Percentiles rank a stretch among this genome's conserved stretches.
Evolutionary conservation across 208 protist species (phyloP).

Genomic region (Borovskyia barvae): DNA sequence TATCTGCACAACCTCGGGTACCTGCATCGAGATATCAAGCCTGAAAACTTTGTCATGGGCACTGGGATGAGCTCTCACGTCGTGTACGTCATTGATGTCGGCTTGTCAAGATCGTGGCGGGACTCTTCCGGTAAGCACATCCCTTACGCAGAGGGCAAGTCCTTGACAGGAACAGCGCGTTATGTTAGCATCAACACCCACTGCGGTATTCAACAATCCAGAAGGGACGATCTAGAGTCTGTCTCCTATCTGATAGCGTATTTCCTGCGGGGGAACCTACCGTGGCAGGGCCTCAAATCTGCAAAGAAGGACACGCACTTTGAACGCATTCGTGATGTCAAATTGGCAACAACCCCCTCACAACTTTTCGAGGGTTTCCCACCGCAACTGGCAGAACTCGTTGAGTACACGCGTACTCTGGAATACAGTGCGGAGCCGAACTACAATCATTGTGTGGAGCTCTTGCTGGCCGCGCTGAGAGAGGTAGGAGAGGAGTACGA

Average conservation of each 20-base stretch:
- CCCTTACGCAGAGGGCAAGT: constrained; percentile 62
- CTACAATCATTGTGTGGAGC: constrained; percentile 59
- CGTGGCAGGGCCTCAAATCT: constrained; percentile 92
- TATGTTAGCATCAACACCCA: constrained; percentile 98
- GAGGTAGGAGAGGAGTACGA: constrained; percentile 45
- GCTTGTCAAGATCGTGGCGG: constrained; percentile 74
- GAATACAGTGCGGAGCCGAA: constrained; percentile 73
- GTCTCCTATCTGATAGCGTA: constrained; percentile 97
- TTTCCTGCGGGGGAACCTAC: constrained; percentile 96
- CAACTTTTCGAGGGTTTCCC: constrained; percentile 56
- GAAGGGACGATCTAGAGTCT: constrained; percentile 85
- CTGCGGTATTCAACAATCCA: constrained; percentile 93
- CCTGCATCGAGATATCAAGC: constrained; percentile 90
- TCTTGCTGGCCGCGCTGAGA: constrained; percentile 41
- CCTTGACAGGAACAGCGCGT: constrained; percentile 75
- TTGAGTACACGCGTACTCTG: constrained; percentile 57
- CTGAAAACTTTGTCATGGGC: constrained; percentile 91
- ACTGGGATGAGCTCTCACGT: constrained; percentile 45
- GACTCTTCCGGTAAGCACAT: constrained; percentile 71
- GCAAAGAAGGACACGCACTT: constrained; percentile 39
- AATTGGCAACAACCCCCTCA: constrained; percentile 49
- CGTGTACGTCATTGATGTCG: constrained; percentile 87
- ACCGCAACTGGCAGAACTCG: constrained; percentile 46
- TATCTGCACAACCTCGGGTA: constrained; percentile 90
- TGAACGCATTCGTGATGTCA: constrained; percentile 52